These are phyloP conservation scores for Neopestalotiopsis rosae DNA, from an alignment of 2,329 filamentous ascomycete genomes.

Conservation along the genomic window DNA sequence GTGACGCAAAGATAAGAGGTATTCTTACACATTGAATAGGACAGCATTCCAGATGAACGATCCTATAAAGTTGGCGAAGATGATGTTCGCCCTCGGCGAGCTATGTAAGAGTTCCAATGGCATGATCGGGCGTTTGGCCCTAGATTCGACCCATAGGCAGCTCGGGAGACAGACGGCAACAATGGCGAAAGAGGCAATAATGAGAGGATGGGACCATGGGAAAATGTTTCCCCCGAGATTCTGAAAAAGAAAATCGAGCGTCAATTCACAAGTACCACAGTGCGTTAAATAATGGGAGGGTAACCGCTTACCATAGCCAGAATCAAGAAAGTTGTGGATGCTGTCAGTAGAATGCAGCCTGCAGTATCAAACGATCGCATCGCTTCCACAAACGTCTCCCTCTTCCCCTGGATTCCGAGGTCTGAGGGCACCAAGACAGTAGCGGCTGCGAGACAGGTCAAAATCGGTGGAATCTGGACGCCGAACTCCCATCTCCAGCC, in stretches of 20 bases:
- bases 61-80: conserved; percentile 59
- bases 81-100: conserved; percentile 59
- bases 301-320: conserved; percentile 56
- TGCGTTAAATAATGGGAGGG: not conserved
- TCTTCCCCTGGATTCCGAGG: conserved; percentile 55
- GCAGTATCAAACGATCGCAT: conserved; percentile 61
- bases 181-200: conserved; percentile 56
- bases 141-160: conserved; percentile 59
- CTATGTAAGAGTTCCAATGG: conserved; percentile 57
- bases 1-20: not conserved
- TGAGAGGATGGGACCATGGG: conserved; percentile 65
- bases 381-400: conserved; percentile 51
- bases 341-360: conserved; percentile 59
- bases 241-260: conserved; percentile 33
- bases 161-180: conserved; percentile 53
- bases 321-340: conserved; percentile 61
- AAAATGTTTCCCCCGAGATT: conserved; percentile 67
- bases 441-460: conserved; percentile 52
- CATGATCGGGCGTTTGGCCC: conserved; percentile 62
- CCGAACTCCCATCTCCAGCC: conserved; percentile 79
- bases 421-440: conserved; percentile 54
- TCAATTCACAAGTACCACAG: not conserved
- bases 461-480: conserved; percentile 60
- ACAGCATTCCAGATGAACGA: conserved; percentile 60
- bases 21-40: conserved; percentile 61